Percentiles rank a stretch among this genome's conserved stretches.
Conservation (phyloP, 2,329 filamentous ascomycete species). For the Venturia nashicola region DNA sequence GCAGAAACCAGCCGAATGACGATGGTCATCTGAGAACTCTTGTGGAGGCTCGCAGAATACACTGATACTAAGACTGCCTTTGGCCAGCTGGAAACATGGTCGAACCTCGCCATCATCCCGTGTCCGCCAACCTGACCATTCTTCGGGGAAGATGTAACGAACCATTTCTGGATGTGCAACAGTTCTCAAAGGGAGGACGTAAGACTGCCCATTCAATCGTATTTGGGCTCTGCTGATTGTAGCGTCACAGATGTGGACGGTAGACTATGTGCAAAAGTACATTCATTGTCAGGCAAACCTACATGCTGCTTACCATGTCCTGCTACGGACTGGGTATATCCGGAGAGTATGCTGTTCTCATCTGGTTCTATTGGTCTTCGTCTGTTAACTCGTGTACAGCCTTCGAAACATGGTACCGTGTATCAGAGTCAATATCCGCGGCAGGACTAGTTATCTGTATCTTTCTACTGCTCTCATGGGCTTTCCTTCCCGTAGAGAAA, state of each 20-base stretch:
- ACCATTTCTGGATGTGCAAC: conserved; percentile 55
- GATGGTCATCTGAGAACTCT: neutral
- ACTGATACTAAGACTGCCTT: neutral
- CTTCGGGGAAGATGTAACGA: conserved; percentile 46
- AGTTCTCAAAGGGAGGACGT: conserved; percentile 52
- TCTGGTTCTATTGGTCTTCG: neutral
- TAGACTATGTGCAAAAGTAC: conserved; percentile 43
- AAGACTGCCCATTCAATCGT: conserved; percentile 6
- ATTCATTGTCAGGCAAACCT: conserved; percentile 32
- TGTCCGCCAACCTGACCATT: neutral
- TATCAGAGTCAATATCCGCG: conserved; percentile 76
- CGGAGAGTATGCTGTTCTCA: conserved; percentile 31
- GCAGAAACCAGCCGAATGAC: neutral
- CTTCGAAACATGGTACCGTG: conserved; percentile 45
- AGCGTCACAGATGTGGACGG: conserved; percentile 35
- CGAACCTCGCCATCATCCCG: neutral
- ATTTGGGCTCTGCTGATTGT: conserved; percentile 19
- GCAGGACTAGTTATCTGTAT: conserved; percentile 57
- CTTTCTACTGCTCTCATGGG: conserved; percentile 71
- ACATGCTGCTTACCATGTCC: conserved; percentile 87
- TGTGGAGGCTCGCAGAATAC: neutral
- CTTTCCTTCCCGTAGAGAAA: conserved; percentile 70
- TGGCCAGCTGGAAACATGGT: neutral
- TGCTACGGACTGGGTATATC: conserved; percentile 63
- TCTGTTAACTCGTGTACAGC: conserved; percentile 21